Percentiles rank a stretch among this genome's conserved stretches.
Conservation (phyloP, 78 protist species). For the Fonticula alba region DNA sequence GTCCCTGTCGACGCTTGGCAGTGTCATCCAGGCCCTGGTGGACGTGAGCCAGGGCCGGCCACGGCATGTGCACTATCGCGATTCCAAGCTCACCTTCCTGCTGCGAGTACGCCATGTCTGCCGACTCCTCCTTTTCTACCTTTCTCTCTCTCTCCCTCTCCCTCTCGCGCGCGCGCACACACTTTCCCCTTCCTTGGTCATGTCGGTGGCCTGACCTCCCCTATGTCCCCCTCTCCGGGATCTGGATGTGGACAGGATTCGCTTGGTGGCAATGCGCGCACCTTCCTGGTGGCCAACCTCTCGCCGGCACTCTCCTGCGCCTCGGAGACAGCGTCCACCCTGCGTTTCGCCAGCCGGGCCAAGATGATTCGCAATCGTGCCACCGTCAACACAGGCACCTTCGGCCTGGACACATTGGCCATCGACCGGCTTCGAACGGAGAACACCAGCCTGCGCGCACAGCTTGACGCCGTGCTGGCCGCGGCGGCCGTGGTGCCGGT, state of each 20-base stretch:
- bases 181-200: neutral
- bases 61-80: conserved; percentile 16
- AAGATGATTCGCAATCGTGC: neutral
- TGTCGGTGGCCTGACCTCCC: neutral
- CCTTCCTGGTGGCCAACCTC: neutral
- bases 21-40: conserved; percentile 3
- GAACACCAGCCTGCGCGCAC: neutral
- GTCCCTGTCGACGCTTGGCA: neutral
- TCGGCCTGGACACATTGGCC: no score
- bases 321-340: neutral
- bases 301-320: neutral
- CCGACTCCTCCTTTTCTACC: no score
- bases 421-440: neutral
- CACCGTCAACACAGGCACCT: neutral
- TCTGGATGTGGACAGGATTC: neutral
- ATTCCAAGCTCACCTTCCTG: conserved; percentile 11
- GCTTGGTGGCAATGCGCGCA: neutral
- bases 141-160: no score
- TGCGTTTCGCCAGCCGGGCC: neutral
- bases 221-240: neutral
- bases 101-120: neutral
- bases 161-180: no score
- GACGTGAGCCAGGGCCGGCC: neutral
- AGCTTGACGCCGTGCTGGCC: no score
- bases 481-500: no score